Evolutionary conservation across 768 basidiomycete genomes (phyloP), one percentile per base, ranked within the genome.

Genomic region (Pleurotus ostreatus): DNA sequence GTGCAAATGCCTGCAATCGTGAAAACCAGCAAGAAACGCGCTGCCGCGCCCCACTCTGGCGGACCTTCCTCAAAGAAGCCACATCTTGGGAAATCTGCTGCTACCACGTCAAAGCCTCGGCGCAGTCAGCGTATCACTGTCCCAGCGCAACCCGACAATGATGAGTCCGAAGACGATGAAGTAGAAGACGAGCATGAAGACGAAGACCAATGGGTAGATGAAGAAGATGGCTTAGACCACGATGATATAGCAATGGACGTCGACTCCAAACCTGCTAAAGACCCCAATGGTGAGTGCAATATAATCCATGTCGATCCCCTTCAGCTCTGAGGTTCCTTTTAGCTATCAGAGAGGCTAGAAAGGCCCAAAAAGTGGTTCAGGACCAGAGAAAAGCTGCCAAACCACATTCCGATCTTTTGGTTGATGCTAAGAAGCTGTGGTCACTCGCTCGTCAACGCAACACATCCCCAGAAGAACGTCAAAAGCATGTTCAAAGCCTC

Each of bases 391-490:
- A 79, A 43, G 88, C 88, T 0, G 78, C 87, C 2, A 93, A 90
- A 69, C 91, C 90, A 0, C 83, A 94, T 66, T 87, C 89, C 0
- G 71, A 76, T 5, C 68, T 94, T 1, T 80, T 94, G 30, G 68
- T 69, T 8, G 79, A 86, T 54, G 90, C 91, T 37, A 93, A 94
- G 68, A 77, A 77, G 11, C 75, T 89, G 8, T 94, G 92, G 92
- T 79, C 84, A 1, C 77, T 84, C 13, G 88, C 88, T 1, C 82
- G 85, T 55, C 81, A 88, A 69, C 88, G 87, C 70, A 82, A 83
- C 47, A 78, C 94, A 39, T 71, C 84, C 0, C 72, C 85, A 18
- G 69, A 81, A 22, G 88, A 95, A 63, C 83, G 94, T 20, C 83
- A 86, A 60, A 83, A 85, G 62, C 84, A 92, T 48, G 75, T 96